Evolutionary conservation across 2,329 filamentous ascomycete genomes (phyloP), one percentile per base, ranked within the genome.

Genomic region (Paecilomyces dactylethromorphus): DNA sequence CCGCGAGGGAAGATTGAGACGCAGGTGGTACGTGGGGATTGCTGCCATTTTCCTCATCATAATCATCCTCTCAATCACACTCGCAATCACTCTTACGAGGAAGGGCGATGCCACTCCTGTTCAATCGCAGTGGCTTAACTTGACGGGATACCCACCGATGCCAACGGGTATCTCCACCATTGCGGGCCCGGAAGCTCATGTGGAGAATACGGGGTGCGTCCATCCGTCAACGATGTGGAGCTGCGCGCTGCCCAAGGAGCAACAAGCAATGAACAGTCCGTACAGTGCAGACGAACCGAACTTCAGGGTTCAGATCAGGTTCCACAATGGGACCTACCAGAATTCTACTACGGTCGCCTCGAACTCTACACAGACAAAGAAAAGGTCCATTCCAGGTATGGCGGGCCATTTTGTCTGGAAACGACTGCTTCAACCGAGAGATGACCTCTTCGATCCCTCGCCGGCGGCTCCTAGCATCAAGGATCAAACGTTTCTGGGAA

Each of bases 101-200:
- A 75, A 76, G 63, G 69, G 74, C 49, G 67, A 76, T 68, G 66
- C 65, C 58, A 79, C 70, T 3, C 72, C 76, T 0, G 74, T 78
- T 8, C 71, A 82, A 63, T 81, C 82, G 1, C 76, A 82, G 54
- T 97, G 91, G 88, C 80, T 96, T 58, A 96, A 96, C 69, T 72
- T 95, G 61, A 95, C 92, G 1, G 86, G 87, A 55, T 96, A 90
- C 65, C 92, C 92, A 18, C 88, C 92, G 0, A 90, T 97, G 68
- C 91, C 90, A 1, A 93, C 90, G 0, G 93, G 92, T 0, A 82
- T 93, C 18, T 82, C 90, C 61, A 95, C 91, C 0, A 82, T 97
- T 15, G 84, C 89, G 15, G 88, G 88, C 4, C 85, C 91, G 0
- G 84, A 90, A 64, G 86, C 88, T 55, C 82, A 83, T 0, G 76